Base-by-base conservation (phyloP, 306 rosid genomes). In the Adenanthera pavonina region DNA sequence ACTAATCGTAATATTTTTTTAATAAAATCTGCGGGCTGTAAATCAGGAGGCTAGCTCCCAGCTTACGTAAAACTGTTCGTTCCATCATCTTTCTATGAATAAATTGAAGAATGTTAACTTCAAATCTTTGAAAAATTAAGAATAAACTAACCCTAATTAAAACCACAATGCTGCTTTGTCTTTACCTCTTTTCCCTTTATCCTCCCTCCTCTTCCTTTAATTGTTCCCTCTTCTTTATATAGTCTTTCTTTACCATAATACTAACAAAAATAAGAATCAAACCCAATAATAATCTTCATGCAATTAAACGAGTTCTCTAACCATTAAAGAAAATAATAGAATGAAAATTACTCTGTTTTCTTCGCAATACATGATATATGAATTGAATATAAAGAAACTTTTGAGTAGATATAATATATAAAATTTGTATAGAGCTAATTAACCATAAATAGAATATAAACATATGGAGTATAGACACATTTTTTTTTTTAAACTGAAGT, bases 1-100 rank as follows among this genome's bases (percentile, higher is more conserved):
- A 13, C 54, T 8, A 9, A 46, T 7, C 12, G 7, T 44, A 44
- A 7, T 1, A 44, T 44, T 8, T 44, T 44, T 38, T 38, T 38
- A 38, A 38, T 38, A 25, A 41, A 41, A 41, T 41, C 46, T 6
- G 46, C 6, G 6, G 6, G 46, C 6, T 41, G 46, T 41, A 41
- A 35, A 56, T 62, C 38, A 40, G 48, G 61, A 57, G 49, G 78
- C 77, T 54, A 54, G 64, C 53, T 82, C 61, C 82, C 86, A 78
- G 7, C 40, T 9, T 61, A 33, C 12, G 62, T 30, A 75, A 85
- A 82, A 78, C 79, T 44, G 47, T 11, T 74, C 75, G 82, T 61
- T 74, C 82, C 79, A 82, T 78, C 84, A 51, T 46, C 76, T 62
- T 69, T 79, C 79, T 52, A 61, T 3, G 79, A 72, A 78, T 70